Conservation (phyloP, 345 rosid genomes). For the Linum trigynum region DNA sequence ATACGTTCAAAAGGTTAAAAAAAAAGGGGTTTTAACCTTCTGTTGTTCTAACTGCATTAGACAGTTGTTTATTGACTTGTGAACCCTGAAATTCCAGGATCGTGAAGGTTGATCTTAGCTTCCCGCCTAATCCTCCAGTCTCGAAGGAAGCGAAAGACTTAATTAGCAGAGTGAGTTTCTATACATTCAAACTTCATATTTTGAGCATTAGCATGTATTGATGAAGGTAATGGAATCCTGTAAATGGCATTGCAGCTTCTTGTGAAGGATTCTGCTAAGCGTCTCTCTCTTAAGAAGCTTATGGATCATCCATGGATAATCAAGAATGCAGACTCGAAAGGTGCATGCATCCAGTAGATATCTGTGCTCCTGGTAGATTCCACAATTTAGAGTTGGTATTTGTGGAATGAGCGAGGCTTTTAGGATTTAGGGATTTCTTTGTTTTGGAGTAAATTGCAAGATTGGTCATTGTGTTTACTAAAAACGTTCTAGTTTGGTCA, state of each 20-base stretch:
- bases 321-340: constrained; percentile 62
- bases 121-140: constrained; percentile 52
- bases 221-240: not conserved
- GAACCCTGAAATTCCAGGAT: constrained; percentile 56
- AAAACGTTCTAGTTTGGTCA: no score
- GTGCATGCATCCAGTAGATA: constrained; percentile 28
- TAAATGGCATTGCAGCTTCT: constrained; percentile 59
- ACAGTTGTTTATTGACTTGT: constrained; percentile 9
- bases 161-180: constrained; percentile 41
- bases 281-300: constrained; percentile 75
- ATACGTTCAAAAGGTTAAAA: constrained; percentile 65
- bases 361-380: constrained; percentile 35
- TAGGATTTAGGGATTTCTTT: no score
- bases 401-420: no score
- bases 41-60: not conserved
- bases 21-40: not conserved
- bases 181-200: constrained; percentile 16
- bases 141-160: constrained; percentile 71
- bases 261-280: constrained; percentile 69
- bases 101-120: constrained; percentile 57
- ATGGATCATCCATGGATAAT: constrained; percentile 86
- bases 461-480: no score
- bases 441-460: no score
- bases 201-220: not conserved
- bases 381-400: no score